Evolutionary conservation across 257 asterid species (phyloP).

Genomic region (Ligustrum vulgare): DNA sequence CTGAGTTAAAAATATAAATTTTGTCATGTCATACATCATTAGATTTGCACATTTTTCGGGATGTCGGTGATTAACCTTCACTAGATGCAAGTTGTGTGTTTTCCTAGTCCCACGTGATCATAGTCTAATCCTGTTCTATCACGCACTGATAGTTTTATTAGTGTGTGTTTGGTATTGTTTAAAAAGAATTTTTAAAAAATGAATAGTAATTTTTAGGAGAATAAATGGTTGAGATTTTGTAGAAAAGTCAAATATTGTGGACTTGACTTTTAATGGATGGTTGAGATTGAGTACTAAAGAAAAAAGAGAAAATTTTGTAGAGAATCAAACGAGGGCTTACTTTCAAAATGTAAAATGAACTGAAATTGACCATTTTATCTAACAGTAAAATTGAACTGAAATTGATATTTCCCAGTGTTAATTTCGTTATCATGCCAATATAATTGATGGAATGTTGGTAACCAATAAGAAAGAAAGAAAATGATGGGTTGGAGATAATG

Average conservation of each 20-base stretch:
- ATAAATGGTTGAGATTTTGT: no score
- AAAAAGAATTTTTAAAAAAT: no score
- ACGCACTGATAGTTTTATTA: no score
- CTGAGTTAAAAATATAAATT: neutral
- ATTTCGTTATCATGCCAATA: neutral
- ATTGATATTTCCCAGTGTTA: neutral
- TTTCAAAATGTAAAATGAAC: neutral
- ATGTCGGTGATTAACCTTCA: slow-evolving; percentile 32
- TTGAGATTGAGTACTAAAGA: no score
- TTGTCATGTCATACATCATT: slow-evolving; percentile 19
- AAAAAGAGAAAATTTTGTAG: no score
- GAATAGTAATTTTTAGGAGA: no score
- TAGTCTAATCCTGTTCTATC: no score
- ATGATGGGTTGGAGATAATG: neutral
- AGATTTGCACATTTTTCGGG: slow-evolving; percentile 27
- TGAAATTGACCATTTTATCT: neutral
- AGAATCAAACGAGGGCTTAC: no score
- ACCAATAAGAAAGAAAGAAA: neutral
- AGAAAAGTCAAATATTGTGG: no score
- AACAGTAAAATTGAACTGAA: neutral
- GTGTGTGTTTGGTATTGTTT: no score
- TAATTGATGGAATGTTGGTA: neutral
- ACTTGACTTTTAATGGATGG: no score
- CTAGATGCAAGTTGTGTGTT: slow-evolving; percentile 26
- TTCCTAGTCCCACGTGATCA: slow-evolving; percentile 21